Conservation (phyloP, 768 basidiomycete genomes). For the Clathrus columnatus region DNA sequence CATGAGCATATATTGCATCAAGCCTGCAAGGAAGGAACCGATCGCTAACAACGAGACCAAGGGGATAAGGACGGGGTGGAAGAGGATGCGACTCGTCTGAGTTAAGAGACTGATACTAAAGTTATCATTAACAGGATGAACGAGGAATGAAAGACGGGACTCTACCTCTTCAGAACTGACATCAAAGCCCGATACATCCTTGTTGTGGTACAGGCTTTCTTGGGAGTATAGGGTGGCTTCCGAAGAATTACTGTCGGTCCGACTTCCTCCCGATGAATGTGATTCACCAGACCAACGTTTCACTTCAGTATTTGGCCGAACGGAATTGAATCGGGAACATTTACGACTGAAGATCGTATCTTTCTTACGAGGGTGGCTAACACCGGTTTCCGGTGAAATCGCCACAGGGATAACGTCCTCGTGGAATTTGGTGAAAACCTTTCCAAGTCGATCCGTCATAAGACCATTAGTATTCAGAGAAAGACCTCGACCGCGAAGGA, state of each 20-base stretch:
- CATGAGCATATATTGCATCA: not conserved
- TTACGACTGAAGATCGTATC: not conserved
- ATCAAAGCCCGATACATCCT: not conserved
- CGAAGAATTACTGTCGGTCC: not conserved
- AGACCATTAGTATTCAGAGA: not conserved
- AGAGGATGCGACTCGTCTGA: no score
- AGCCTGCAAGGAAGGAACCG: slow-evolving; percentile 1
- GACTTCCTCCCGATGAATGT: not conserved
- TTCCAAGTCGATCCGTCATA: not conserved
- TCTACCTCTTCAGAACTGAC: not conserved
- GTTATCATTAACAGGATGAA: no score
- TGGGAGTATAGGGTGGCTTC: no score
- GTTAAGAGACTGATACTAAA: no score
- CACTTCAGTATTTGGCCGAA: not conserved
- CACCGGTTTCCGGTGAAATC: not conserved
- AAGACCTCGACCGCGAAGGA: slow-evolving; percentile 1
- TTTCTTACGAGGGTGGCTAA: not conserved
- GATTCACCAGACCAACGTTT: not conserved
- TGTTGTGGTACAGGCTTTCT: not conserved
- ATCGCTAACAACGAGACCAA: not conserved
- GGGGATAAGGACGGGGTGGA: no score
- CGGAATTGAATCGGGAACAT: not conserved
- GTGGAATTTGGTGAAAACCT: not conserved
- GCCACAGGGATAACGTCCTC: not conserved
- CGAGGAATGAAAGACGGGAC: not conserved